phyloP scores from a whole-genome alignment of 768 basidiomycete species.

The Pulveroboletus sp. region DNA sequence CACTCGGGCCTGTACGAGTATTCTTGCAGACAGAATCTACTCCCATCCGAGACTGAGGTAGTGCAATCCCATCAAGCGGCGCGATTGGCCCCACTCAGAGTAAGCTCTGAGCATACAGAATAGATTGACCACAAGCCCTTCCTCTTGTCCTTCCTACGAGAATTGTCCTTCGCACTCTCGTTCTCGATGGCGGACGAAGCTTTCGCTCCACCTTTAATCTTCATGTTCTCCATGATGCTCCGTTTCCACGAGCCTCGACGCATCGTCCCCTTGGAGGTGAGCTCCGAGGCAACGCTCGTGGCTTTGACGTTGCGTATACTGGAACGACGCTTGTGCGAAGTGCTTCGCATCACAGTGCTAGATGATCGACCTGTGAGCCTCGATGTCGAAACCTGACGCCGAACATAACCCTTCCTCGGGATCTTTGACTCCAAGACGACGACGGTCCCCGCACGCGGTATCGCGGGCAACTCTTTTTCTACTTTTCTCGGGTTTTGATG shows the following conservation, averaged over 20 bases:
- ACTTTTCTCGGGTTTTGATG: background rate
- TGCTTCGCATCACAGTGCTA: conserved; percentile 1
- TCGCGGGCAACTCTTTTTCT: conserved; percentile 15
- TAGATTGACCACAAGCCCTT: conserved; percentile 28
- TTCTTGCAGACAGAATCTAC: background rate
- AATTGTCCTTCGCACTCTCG: background rate
- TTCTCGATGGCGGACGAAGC: conserved; percentile 14
- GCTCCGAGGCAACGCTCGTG: background rate
- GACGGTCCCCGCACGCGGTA: conserved; percentile 1
- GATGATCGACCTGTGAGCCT: conserved; percentile 3
- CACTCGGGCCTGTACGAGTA: too few relatives aligned
- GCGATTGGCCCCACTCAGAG: conserved; percentile 9
- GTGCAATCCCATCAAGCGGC: background rate
- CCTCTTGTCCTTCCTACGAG: conserved; percentile 19
- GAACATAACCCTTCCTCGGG: conserved; percentile 15
- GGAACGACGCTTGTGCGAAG: conserved; percentile 13
- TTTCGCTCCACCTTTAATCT: conserved; percentile 8
- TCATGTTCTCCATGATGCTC: conserved; percentile 16
- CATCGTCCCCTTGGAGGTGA: conserved; percentile 17
- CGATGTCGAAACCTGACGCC: conserved; percentile 13
- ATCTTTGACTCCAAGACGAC: conserved; percentile 16
- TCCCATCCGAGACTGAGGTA: background rate
- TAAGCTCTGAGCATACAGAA: conserved; percentile 26
- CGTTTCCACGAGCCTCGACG: conserved; percentile 27
- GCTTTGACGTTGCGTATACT: conserved; percentile 16